phyloP scores from a whole-genome alignment of 345 rosid genomes.

The Mercurialis annua region DNA sequence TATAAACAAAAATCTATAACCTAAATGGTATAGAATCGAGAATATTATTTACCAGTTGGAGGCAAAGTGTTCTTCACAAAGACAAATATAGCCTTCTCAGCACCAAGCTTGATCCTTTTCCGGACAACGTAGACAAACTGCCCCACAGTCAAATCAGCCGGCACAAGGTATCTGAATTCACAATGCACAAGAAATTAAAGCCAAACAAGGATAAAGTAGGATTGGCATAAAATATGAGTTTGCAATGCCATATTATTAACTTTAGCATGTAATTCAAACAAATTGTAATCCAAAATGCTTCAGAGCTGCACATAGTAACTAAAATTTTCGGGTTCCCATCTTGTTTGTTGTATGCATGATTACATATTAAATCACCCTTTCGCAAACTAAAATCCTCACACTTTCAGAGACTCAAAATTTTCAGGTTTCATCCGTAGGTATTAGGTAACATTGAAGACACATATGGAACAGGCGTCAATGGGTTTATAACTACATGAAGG shows the following conservation, averaged over 20 bases:
- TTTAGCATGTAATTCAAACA: not conserved
- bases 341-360: not conserved
- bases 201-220: too few relatives aligned
- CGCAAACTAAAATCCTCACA: too few relatives aligned
- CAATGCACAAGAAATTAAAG: not conserved
- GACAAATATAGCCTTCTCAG: slow-evolving; percentile 73
- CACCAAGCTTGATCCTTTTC: slow-evolving; percentile 69
- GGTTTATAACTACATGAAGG: not conserved
- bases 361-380: not conserved
- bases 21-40: not conserved
- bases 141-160: slow-evolving; percentile 69
- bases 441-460: not conserved
- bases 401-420: too few relatives aligned
- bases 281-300: not conserved
- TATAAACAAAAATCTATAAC: not conserved
- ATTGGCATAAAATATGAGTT: not conserved
- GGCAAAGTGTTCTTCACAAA: slow-evolving; percentile 67
- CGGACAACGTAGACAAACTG: slow-evolving; percentile 78
- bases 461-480: not conserved
- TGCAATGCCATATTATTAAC: not conserved
- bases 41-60: slow-evolving; percentile 46
- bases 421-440: too few relatives aligned
- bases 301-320: not conserved
- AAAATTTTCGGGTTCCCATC: not conserved
- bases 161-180: slow-evolving; percentile 63